Conservation (phyloP, 2,329 filamentous ascomycete genomes). For the Colletotrichum gigasporum region DNA sequence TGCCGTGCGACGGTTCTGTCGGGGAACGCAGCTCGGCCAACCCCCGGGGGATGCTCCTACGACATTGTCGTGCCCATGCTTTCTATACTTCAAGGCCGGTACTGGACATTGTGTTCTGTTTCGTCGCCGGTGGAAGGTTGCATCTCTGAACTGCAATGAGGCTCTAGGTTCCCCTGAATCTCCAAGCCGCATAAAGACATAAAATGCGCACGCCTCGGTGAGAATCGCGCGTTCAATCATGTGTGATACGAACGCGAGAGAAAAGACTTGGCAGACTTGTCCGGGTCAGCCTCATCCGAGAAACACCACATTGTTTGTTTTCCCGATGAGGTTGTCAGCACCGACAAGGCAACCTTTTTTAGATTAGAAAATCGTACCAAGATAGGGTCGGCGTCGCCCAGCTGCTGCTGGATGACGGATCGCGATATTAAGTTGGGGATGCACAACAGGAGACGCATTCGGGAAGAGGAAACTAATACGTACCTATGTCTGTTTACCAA, state of each 20-base stretch:
- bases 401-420: background rate
- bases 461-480: background rate
- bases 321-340: background rate
- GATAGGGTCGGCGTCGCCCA: background rate
- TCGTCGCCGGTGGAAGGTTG: no score
- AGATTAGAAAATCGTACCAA: background rate
- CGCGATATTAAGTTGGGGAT: constrained; percentile 6
- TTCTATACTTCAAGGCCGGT: no score
- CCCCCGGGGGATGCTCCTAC: no score
- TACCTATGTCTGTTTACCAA: no score
- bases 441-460: constrained; percentile 9
- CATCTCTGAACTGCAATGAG: no score
- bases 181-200: no score
- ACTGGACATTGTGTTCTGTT: no score
- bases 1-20: constrained; percentile 14
- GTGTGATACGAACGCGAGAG: no score
- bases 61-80: no score
- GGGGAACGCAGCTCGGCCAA: background rate
- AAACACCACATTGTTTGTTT: background rate
- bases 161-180: no score
- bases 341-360: background rate
- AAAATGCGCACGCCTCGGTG: no score
- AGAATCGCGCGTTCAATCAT: no score
- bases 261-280: background rate
- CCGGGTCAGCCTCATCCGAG: background rate